Evolutionary conservation across 768 basidiomycete genomes (phyloP).

Genomic region (Tylopilus plumbeoviolaceoides): DNA sequence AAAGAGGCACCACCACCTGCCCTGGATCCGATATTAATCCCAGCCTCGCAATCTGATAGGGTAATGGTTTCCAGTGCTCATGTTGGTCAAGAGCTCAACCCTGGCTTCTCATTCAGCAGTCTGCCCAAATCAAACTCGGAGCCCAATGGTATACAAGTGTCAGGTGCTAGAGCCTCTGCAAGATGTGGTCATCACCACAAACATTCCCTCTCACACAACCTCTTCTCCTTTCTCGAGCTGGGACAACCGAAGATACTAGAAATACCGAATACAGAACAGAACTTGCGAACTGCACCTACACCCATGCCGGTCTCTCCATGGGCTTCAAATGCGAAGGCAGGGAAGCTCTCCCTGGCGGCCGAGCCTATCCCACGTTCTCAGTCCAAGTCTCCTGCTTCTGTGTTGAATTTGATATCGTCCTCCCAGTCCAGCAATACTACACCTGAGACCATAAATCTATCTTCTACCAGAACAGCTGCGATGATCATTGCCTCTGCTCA

Average conservation of each 20-base stretch:
- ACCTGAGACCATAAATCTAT: slow-evolving; percentile 9
- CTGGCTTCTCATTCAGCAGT: slow-evolving; percentile 63
- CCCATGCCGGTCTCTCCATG: slow-evolving; percentile 64
- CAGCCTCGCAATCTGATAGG: slow-evolving; percentile 37
- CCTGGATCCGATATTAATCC: slow-evolving; percentile 41
- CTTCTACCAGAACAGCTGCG: slow-evolving; percentile 22
- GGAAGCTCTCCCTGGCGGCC: background rate
- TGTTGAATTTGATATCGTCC: slow-evolving; percentile 9
- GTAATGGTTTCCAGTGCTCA: slow-evolving; percentile 15
- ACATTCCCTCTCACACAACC: slow-evolving; percentile 91
- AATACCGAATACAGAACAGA: slow-evolving; percentile 22
- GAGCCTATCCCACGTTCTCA: slow-evolving; percentile 20
- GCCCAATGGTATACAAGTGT: slow-evolving; percentile 12
- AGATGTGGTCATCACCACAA: slow-evolving; percentile 83
- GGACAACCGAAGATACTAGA: slow-evolving; percentile 27
- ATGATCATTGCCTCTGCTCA: slow-evolving; percentile 35
- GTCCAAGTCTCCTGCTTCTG: slow-evolving; percentile 22
- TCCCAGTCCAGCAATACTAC: background rate
- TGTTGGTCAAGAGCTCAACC: slow-evolving; percentile 41
- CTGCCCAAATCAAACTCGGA: slow-evolving; percentile 33
- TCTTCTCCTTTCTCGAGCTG: slow-evolving; percentile 93
- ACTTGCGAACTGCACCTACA: slow-evolving; percentile 55
- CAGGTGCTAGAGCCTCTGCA: slow-evolving; percentile 24
- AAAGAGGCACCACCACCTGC: slow-evolving; percentile 45
- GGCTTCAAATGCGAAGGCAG: slow-evolving; percentile 46